Evolutionary conservation across 2,329 filamentous ascomycete species (phyloP).

Genomic region (Apiospora arundinis): DNA sequence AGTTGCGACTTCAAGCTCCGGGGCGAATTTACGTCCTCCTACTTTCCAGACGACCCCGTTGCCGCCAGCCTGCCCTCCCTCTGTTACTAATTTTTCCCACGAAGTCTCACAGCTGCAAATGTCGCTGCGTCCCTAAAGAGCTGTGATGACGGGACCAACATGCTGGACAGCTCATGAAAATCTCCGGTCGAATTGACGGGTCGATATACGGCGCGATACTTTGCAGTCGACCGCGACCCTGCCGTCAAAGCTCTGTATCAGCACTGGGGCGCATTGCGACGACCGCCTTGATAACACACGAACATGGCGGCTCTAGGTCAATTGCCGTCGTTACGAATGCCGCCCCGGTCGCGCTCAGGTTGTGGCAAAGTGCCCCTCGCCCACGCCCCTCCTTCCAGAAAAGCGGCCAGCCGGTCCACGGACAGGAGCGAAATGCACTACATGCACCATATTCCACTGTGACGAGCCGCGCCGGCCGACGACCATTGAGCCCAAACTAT

Average conservation of each 20-base stretch:
- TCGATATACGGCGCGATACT: constrained; percentile 64
- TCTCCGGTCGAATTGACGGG: constrained; percentile 64
- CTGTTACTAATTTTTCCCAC: background rate
- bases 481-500: constrained; percentile 29
- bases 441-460: constrained; percentile 30
- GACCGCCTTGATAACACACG: constrained; percentile 26
- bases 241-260: constrained; percentile 22
- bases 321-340: background rate
- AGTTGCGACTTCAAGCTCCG: constrained; percentile 13
- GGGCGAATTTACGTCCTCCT: constrained; percentile 5
- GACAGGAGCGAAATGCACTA: background rate
- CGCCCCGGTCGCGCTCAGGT: background rate
- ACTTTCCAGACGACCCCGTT: background rate
- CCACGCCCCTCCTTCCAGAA: background rate
- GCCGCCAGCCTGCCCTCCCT: background rate
- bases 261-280: constrained; percentile 26
- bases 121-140: constrained; percentile 27
- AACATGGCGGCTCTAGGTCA: constrained; percentile 24
- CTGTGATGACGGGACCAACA: constrained; percentile 42
- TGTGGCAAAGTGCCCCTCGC: background rate
- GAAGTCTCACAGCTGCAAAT: constrained; percentile 19
- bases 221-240: constrained; percentile 50
- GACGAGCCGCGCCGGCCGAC: constrained; percentile 29
- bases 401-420: background rate
- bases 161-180: constrained; percentile 64